Base-by-base conservation (phyloP, 2,329 filamentous ascomycete species). In the Botryotinia narcissicola region DNA sequence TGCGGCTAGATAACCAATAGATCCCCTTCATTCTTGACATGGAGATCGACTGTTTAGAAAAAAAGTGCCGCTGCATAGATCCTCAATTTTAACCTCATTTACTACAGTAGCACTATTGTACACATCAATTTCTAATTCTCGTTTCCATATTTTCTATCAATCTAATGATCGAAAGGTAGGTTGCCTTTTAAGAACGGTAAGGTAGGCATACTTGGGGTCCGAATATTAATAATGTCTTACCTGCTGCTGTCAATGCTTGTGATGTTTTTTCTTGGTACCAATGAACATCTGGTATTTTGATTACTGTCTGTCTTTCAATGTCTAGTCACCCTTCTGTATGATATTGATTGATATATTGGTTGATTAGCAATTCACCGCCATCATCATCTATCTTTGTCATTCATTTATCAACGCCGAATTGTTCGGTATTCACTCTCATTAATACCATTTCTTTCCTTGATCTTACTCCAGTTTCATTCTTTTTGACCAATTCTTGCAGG, bases 291-390 rank as follows among this genome's bases (percentile, higher is more conserved):
- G 20, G 14, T 29, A 20, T 42, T 57, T 57, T 68, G n/a, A 68
- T 68, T 40, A 68, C 14, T 54, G 37, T 12, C n/a, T 40, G 25
- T 40, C 46, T 54, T 37, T 54, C 22, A 25, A 12, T 68, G 48
- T 57, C 46, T 57, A 32, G 32, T 29, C 22, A 29, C 10, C 32
- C 14, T 25, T n/a, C n/a, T 51, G 8, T 6, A 12, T 20, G n/a
- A 57, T 29, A 29, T 57, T 57, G 48, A 44, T 46, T 67, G 66
- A 51, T 54, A 54, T 54, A 54, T 54, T 54, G 48, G 25, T 68
- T 57, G 25, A 68, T 68, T 51, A 42, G 18, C 66, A 68, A 42
- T 68, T 68, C 66, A 68, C 66, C 66, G 66, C 66, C 48, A 68
- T 68, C 48, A 68, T 57, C 48, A 22, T n/a, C 32, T 54, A 48